These are phyloP conservation scores for Oryza punctata DNA, from an alignment of 176 grass and related monocot genomes.

Conservation along the genomic window DNA sequence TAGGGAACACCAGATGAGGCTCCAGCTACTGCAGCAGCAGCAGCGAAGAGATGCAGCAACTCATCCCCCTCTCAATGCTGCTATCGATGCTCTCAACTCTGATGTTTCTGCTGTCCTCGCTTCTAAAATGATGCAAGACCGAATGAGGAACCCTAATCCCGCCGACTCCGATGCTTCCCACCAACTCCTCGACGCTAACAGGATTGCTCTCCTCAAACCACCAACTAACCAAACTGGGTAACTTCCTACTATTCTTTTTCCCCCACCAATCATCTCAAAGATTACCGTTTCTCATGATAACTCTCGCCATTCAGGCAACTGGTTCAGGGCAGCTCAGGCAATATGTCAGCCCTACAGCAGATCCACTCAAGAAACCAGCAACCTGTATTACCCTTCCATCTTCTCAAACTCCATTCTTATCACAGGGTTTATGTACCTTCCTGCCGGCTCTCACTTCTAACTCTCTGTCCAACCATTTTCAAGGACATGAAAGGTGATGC, in stretches of 20 bases:
- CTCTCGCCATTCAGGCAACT: constrained; percentile 49
- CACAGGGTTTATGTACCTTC: constrained; percentile 1
- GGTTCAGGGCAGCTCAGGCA: constrained; percentile 58
- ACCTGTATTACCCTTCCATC: constrained; percentile 50
- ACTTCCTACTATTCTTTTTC: not conserved
- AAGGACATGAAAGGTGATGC: constrained; percentile 81
- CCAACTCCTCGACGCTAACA: constrained; percentile 72
- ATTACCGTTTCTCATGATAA: constrained; percentile 1
- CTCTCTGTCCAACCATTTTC: constrained; percentile 29
- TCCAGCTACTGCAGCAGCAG: constrained; percentile 75
- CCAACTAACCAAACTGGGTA: constrained; percentile 71
- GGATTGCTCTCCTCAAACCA: constrained; percentile 70
- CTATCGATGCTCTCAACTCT: constrained; percentile 55
- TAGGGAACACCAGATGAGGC: constrained; percentile 71
- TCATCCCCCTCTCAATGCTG: constrained; percentile 33
- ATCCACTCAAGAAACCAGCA: constrained; percentile 75
- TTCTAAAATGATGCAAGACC: constrained; percentile 79
- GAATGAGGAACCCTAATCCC: constrained; percentile 66
- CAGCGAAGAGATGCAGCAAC: constrained; percentile 48
- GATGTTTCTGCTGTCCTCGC: constrained; percentile 73
- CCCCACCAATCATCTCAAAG: constrained; percentile 4
- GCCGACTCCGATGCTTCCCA: constrained; percentile 64
- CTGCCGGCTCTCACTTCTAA: constrained; percentile 16
- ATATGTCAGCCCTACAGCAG: constrained; percentile 69
- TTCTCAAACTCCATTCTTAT: constrained; percentile 21